Percentiles rank a stretch among this genome's conserved stretches.
These are phyloP conservation scores for Martensiomyces pterosporus DNA, from an alignment of 192 early-diverging fungal genomes.

Conservation along the genomic window DNA sequence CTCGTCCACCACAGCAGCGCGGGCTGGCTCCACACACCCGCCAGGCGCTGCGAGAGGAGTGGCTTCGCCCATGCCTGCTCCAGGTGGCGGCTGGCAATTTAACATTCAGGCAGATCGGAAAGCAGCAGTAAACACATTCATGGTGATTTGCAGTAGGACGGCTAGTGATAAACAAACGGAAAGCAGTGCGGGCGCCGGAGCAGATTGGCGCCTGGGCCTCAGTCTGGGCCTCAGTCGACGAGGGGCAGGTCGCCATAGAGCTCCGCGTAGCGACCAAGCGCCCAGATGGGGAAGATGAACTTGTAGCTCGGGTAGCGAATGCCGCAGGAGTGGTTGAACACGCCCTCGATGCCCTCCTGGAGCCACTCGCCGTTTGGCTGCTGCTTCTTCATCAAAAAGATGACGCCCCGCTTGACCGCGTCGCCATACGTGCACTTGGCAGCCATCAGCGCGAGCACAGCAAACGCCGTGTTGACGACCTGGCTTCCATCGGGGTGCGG, in stretches of 20 bases:
- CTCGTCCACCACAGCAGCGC: too few species aligned
- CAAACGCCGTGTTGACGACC: slow-evolving; percentile 90
- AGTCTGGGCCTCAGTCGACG: slow-evolving; percentile 23
- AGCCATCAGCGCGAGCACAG: slow-evolving; percentile 81
- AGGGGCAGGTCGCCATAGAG: slow-evolving; percentile 59
- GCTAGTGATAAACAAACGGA: not conserved
- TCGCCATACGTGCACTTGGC: slow-evolving; percentile 77
- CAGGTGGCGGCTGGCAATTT: too few species aligned
- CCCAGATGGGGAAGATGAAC: slow-evolving; percentile 90
- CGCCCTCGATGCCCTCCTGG: slow-evolving; percentile 96
- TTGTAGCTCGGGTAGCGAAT: slow-evolving; percentile 94
- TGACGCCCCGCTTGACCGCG: slow-evolving; percentile 57
- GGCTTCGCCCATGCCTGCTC: too few species aligned
- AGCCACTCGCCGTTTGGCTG: slow-evolving; percentile 90
- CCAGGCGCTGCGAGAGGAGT: too few species aligned
- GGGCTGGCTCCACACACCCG: too few species aligned
- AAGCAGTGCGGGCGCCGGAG: too few species aligned
- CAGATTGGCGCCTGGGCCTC: too few species aligned
- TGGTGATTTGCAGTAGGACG: too few species aligned
- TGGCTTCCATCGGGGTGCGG: slow-evolving; percentile 63
- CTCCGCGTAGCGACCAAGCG: slow-evolving; percentile 77
- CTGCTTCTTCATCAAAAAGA: slow-evolving; percentile 82
- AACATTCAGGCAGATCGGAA: too few species aligned
- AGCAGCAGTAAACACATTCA: too few species aligned
- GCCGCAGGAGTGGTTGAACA: slow-evolving; percentile 89